phyloP scores from a whole-genome alignment of 1,139 yeast genomes.

The Candida anutae region DNA sequence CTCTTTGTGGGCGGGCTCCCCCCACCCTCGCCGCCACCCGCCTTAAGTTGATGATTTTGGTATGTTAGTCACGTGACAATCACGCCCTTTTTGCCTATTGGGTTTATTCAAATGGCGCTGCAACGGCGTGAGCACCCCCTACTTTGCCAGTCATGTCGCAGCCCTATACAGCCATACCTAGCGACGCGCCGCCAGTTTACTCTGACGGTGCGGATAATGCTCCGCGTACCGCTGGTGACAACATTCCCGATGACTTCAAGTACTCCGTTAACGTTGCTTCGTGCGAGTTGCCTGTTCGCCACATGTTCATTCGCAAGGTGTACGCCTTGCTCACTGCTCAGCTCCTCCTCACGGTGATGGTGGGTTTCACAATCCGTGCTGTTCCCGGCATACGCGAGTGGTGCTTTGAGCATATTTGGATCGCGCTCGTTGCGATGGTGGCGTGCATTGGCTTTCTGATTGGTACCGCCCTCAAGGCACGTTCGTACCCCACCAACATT shows the following conservation, averaged over 20 bases:
- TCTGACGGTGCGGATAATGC: slow-evolving; percentile 10
- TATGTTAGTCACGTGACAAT: too few relatives aligned
- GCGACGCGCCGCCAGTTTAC: slow-evolving; percentile 2
- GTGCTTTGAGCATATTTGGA: slow-evolving; percentile 56
- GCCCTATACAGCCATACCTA: slow-evolving; percentile 3
- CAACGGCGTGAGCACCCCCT: not conserved
- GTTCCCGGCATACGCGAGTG: slow-evolving; percentile 45
- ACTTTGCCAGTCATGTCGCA: slow-evolving; percentile 3
- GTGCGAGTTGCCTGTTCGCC: slow-evolving; percentile 70
- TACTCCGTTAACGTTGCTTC: slow-evolving; percentile 72
- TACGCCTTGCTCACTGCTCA: slow-evolving; percentile 66
- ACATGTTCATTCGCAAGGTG: slow-evolving; percentile 71
- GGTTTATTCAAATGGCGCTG: not conserved
- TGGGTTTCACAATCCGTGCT: slow-evolving; percentile 48
- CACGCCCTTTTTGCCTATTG: too few relatives aligned
- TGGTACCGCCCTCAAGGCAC: slow-evolving; percentile 50
- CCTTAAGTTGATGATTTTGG: too few relatives aligned
- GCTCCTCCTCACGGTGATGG: slow-evolving; percentile 50
- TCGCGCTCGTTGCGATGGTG: slow-evolving; percentile 47
- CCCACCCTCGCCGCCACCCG: too few relatives aligned
- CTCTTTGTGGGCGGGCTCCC: too few relatives aligned
- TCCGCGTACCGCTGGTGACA: slow-evolving; percentile 29
- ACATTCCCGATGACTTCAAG: slow-evolving; percentile 74
- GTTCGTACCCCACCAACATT: slow-evolving; percentile 57
- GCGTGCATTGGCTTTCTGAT: slow-evolving; percentile 59